These are phyloP conservation scores for Fusarium sacchari DNA, from an alignment of 2,329 filamentous ascomycete genomes.

Conservation along the genomic window DNA sequence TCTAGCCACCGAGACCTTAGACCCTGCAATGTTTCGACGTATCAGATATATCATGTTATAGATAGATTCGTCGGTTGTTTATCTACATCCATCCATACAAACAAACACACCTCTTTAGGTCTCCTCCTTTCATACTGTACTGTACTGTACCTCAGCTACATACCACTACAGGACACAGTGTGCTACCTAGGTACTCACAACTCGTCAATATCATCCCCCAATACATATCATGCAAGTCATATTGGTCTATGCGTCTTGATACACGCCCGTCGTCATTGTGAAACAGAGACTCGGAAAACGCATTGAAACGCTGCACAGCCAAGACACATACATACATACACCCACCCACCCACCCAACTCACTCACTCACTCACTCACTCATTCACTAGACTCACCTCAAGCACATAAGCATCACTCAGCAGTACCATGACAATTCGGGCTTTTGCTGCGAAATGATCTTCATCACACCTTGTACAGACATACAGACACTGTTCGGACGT, in stretches of 20 bases:
- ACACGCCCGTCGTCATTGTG: constrained; percentile 17
- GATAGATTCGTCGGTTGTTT: background rate
- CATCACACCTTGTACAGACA: constrained; percentile 21
- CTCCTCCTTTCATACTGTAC: background rate
- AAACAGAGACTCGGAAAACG: constrained; percentile 29
- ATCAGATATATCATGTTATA: background rate
- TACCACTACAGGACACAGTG: background rate
- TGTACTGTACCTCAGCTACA: too few species aligned
- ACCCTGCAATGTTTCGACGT: background rate
- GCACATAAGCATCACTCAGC: constrained; percentile 1
- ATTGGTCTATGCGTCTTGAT: background rate
- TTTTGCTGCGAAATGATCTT: constrained; percentile 30
- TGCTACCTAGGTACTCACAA: background rate
- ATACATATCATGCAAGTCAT: constrained; percentile 14
- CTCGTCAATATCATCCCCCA: background rate
- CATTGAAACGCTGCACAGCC: constrained; percentile 8
- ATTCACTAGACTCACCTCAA: background rate
- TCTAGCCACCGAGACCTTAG: background rate
- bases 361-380: background rate
- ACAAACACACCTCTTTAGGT: background rate
- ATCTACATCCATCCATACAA: background rate
- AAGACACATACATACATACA: constrained; percentile 21
- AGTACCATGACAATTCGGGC: constrained; percentile 25
- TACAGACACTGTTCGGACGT: constrained; percentile 19
- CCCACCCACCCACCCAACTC: constrained; percentile 5